Percentiles rank a stretch among this genome's conserved stretches.
Conservation (phyloP, 768 basidiomycete genomes). For the Lactarius akahatsu region DNA sequence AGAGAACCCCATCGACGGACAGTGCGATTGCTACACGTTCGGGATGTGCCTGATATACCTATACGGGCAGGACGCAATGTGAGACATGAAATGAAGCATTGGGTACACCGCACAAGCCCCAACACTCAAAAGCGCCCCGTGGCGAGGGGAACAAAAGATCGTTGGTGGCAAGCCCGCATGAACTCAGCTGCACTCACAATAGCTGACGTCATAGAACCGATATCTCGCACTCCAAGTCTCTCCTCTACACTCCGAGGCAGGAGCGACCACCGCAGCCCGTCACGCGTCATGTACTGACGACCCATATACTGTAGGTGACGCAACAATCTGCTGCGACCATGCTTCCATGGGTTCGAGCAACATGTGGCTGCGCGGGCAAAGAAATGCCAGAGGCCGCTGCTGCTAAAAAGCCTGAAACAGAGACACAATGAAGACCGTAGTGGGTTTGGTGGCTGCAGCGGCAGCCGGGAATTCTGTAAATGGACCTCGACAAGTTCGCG, state of each 20-base stretch:
- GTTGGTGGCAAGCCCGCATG: neutral
- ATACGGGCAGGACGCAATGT: neutral
- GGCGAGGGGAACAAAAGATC: neutral
- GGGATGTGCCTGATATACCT: neutral
- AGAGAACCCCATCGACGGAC: neutral
- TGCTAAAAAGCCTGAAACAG: too few species aligned
- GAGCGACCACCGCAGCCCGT: neutral
- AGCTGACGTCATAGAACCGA: neutral
- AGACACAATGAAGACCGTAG: too few species aligned
- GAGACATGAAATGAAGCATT: too few species aligned
- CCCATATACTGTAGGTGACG: neutral
- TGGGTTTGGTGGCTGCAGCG: too few species aligned
- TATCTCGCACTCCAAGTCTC: neutral
- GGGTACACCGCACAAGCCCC: neutral
- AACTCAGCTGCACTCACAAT: neutral
- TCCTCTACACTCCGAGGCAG: neutral
- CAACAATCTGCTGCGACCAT: constrained; percentile 25
- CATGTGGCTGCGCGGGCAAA: neutral
- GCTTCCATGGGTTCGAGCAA: constrained; percentile 24
- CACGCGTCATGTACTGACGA: neutral
- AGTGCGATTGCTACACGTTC: too few species aligned
- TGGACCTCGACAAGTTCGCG: neutral
- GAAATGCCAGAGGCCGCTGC: neutral
- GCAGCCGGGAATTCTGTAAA: too few species aligned
- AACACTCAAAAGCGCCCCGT: neutral